A percentile compares a stretch with the other conserved stretches of the same genome.
These are phyloP conservation scores for Penicillium verhagenii DNA, from an alignment of 495 filamentous ascomycete genomes.

Conservation along the genomic window DNA sequence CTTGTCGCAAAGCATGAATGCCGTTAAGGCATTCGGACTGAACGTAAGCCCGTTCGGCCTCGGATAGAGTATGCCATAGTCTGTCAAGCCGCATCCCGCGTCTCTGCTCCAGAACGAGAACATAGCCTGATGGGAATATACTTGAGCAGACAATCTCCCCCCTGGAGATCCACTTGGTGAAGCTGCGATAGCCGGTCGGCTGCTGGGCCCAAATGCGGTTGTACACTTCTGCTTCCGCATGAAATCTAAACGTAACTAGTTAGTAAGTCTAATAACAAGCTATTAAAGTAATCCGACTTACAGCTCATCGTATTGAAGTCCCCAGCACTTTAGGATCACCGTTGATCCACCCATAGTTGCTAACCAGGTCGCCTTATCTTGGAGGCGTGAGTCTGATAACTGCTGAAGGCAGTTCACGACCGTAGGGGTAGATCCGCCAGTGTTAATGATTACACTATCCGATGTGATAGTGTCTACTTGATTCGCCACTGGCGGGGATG, in stretches of 20 bases:
- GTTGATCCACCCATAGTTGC: no score
- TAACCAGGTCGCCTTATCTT: background rate
- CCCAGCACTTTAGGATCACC: conserved; percentile 1
- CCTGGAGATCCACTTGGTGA: background rate
- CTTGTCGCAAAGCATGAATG: background rate
- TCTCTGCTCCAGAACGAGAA: background rate
- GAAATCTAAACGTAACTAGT: conserved; percentile 1
- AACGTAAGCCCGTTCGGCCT: background rate
- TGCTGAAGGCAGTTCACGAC: background rate
- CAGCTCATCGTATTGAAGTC: background rate
- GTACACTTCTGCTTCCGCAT: background rate
- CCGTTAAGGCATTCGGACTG: background rate
- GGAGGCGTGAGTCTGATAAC: background rate
- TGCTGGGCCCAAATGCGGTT: background rate
- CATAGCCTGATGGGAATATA: background rate
- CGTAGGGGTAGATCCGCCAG: background rate
- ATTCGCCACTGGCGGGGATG: background rate
- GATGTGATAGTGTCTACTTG: background rate
- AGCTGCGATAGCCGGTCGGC: background rate
- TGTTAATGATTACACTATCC: background rate
- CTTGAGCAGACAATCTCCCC: conserved; percentile 1
- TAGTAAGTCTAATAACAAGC: background rate
- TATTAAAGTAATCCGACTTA: background rate
- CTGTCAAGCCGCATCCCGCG: background rate
- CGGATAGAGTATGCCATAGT: background rate